phyloP scores from a whole-genome alignment of 2,329 filamentous ascomycete species.

The Sarocladiaceae sp. region DNA sequence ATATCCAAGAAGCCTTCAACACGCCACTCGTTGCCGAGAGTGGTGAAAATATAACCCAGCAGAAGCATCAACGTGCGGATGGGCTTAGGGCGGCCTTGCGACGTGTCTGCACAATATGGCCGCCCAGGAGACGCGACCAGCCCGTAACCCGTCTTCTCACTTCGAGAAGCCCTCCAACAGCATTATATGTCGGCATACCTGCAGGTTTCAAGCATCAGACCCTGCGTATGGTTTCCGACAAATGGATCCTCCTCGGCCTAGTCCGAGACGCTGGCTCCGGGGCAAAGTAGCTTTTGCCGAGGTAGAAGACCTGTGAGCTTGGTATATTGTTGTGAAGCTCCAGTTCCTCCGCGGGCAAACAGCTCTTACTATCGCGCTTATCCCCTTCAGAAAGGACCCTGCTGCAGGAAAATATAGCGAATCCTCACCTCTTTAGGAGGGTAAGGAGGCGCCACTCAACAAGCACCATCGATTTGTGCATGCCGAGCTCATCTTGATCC shows the following conservation, averaged over 20 bases:
- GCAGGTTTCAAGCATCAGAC: too few relatives aligned
- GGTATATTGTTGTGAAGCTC: not conserved
- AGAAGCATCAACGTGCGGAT: not conserved
- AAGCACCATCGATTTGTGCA: not conserved
- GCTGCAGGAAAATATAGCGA: constrained; percentile 3
- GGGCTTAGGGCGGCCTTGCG: not conserved
- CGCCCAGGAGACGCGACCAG: constrained; percentile 39
- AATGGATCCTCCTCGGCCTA: constrained; percentile 41
- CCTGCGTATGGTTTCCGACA: not conserved
- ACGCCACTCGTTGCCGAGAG: not conserved
- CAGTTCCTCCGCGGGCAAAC: constrained; percentile 21
- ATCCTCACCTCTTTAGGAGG: not conserved
- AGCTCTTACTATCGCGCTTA: constrained; percentile 51
- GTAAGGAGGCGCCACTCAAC: constrained; percentile 8
- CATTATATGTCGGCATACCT: too few relatives aligned
- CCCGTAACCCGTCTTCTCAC: constrained; percentile 27
- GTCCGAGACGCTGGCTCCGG: constrained; percentile 52
- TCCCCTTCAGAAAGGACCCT: constrained; percentile 50
- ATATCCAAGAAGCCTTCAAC: not conserved
- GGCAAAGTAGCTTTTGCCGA: constrained; percentile 44
- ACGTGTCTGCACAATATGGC: constrained; percentile 7
- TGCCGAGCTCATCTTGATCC: not conserved
- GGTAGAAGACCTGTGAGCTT: constrained; percentile 2
- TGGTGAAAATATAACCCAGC: constrained; percentile 1
- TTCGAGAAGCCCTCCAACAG: not conserved